Conservation (phyloP, 495 filamentous ascomycete genomes). For the Podospora pseudocomata region DNA sequence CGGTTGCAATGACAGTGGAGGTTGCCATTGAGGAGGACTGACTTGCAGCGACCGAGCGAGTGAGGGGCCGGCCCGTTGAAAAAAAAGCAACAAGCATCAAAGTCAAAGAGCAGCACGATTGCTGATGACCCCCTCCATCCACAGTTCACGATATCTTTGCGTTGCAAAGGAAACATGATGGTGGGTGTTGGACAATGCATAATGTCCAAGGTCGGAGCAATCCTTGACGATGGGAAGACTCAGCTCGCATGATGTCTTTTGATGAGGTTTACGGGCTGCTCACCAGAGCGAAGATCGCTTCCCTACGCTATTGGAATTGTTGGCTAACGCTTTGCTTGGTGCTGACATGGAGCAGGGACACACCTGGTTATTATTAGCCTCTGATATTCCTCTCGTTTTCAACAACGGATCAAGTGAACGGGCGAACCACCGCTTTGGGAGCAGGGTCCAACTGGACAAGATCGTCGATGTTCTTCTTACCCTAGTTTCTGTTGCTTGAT, state of each 20-base stretch:
- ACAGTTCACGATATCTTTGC: background rate
- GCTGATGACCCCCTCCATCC: background rate
- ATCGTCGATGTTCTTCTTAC: background rate
- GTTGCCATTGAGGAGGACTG: background rate
- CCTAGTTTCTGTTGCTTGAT: background rate
- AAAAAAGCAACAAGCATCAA: constrained; percentile 7
- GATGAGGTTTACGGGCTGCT: background rate
- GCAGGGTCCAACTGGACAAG: background rate
- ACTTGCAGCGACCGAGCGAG: constrained; percentile 2
- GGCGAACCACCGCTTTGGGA: constrained; percentile 1
- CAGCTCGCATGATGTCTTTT: too few species aligned
- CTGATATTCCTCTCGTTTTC: background rate
- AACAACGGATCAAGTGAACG: background rate
- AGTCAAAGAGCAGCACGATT: background rate
- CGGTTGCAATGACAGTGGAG: background rate
- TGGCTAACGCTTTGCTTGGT: background rate
- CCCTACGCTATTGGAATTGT: background rate
- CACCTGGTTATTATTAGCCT: constrained; percentile 3
- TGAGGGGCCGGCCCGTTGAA: constrained; percentile 3
- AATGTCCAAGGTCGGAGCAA: background rate
- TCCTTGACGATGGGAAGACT: background rate
- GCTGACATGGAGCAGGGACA: background rate
- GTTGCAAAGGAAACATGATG: background rate
- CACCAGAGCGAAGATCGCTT: background rate
- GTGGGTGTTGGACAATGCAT: background rate